Evolutionary conservation across 2,329 filamentous ascomycete species (phyloP), one percentile per base, ranked within the genome.

Genomic region (Aspergillus piperis): DNA sequence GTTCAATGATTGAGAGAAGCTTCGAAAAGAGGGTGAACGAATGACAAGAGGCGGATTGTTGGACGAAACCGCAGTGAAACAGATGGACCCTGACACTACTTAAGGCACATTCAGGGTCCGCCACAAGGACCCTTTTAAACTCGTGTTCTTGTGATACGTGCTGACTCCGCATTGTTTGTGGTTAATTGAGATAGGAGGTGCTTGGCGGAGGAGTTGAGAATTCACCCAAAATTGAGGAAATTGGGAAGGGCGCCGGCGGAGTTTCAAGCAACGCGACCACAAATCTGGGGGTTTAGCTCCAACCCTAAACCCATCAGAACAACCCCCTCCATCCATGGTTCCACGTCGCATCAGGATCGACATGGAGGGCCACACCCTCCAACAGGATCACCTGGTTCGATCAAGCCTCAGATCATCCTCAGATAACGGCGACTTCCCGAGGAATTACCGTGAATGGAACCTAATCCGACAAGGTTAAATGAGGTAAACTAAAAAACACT

Each of bases 21-120:
- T 25, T 23, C 13, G 23, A 11, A 27, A 15, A 25, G 15, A 27
- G 5, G 21, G 15, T 27, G 21, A 49, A 17, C 13, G 47, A 50
- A 10, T 17, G 25, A 49, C 21, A 17, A n/a, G 19, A 27, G 15
- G 15, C 47, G 25, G n/a, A 6, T 6, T 5, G 47, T 32, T 50
- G 27, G 25, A 27, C 47, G 47, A 50, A 50, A 50, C 47, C n/a
- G n/a, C 17, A 10, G 53, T 55, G 53, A 55, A 55, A 55, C 53
- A 21, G 15, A 8, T 27, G 25, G 17, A 21, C 42, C 42, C 41
- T 23, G 53, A 44, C n/a, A 36, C 25, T 44, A 25, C 39, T 30
- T 17, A 50, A 17, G 23, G 15, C 47, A 27, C 5, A n/a, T 17
- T 27, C 15, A 17, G 5, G 27, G 25, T 27, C 47, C 25, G 47